These are phyloP conservation scores for Psilocybe tampanensis DNA, from an alignment of 768 basidiomycete species.

Conservation along the genomic window DNA sequence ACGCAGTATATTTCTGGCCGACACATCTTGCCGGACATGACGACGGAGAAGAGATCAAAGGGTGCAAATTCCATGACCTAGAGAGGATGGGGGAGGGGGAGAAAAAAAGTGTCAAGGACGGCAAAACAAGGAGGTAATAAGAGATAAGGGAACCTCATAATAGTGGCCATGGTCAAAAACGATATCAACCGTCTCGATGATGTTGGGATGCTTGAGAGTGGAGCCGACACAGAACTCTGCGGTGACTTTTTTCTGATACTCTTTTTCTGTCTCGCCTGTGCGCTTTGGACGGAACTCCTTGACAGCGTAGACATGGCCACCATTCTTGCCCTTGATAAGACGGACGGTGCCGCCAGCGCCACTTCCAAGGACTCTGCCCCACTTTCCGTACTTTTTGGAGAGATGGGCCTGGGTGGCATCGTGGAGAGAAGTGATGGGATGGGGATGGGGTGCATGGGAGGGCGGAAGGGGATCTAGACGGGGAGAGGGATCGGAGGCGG, in stretches of 20 bases:
- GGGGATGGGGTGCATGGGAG: constrained; percentile 12
- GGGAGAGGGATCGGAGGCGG: constrained; percentile 17
- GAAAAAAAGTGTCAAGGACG: not conserved
- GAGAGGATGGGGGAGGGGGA: constrained; percentile 6
- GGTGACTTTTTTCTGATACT: constrained; percentile 99
- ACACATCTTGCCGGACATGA: constrained; percentile 99
- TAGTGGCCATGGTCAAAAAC: constrained; percentile 97
- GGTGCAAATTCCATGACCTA: constrained; percentile 99
- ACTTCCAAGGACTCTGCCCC: constrained; percentile 93
- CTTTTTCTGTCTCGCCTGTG: constrained; percentile 86
- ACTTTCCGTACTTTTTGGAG: constrained; percentile 99
- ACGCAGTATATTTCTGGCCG: constrained; percentile 99
- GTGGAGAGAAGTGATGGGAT: constrained; percentile 61
- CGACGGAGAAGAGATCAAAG: constrained; percentile 96
- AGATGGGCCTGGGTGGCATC: constrained; percentile 89
- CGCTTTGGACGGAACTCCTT: constrained; percentile 96
- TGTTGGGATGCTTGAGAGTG: constrained; percentile 91
- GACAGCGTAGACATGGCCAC: constrained; percentile 88
- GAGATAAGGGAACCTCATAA: constrained; percentile 80
- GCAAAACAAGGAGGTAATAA: constrained; percentile 10
- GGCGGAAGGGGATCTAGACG: constrained; percentile 5
- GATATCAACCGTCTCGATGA: constrained; percentile 98
- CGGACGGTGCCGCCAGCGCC: constrained; percentile 99
- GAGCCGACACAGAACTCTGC: constrained; percentile 99
- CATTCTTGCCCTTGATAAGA: constrained; percentile 91